These are phyloP conservation scores for Boletus vinaceobasis DNA, from an alignment of 768 basidiomycete genomes.

Conservation along the genomic window DNA sequence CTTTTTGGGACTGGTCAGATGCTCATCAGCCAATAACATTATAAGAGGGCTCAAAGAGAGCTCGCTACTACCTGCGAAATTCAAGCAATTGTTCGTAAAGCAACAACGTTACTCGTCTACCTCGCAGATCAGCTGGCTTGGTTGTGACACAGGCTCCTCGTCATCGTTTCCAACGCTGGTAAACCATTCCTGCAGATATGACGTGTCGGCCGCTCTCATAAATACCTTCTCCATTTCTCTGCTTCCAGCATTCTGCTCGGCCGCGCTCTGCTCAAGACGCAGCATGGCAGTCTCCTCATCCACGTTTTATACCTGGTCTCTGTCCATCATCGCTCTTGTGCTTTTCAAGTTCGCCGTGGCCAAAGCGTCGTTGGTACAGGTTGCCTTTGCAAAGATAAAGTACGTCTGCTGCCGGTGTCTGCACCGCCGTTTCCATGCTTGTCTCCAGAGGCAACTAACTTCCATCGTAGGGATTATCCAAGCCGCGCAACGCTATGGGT, in stretches of 20 bases:
- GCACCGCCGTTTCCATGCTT: neutral
- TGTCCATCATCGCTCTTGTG: slow-evolving; percentile 1
- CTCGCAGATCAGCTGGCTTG: too few species aligned
- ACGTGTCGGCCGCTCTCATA: neutral
- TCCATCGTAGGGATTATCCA: slow-evolving; percentile 15
- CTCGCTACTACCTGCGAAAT: too few species aligned
- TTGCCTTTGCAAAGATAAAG: slow-evolving; percentile 20
- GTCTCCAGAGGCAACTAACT: neutral
- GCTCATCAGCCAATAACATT: too few species aligned
- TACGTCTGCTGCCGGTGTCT: neutral
- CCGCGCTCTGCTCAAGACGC: neutral
- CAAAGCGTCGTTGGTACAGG: slow-evolving; percentile 3
- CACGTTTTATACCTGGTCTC: slow-evolving; percentile 7
- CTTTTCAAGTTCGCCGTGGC: slow-evolving; percentile 5
- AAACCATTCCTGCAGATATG: neutral
- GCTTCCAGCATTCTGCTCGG: too few species aligned
- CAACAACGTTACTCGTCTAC: too few species aligned
- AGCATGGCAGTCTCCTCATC: slow-evolving; percentile 5
- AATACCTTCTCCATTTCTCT: neutral
- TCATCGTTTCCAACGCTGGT: neutral
- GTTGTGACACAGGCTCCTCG: neutral
- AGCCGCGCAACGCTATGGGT: slow-evolving; percentile 26
- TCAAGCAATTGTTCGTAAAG: too few species aligned
- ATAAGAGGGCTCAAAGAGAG: too few species aligned
- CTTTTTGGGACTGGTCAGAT: too few species aligned